Percentiles rank a stretch among this genome's conserved stretches.
Evolutionary conservation across 2,329 filamentous ascomycete genomes (phyloP).

Genomic region (Tothia fuscella): DNA sequence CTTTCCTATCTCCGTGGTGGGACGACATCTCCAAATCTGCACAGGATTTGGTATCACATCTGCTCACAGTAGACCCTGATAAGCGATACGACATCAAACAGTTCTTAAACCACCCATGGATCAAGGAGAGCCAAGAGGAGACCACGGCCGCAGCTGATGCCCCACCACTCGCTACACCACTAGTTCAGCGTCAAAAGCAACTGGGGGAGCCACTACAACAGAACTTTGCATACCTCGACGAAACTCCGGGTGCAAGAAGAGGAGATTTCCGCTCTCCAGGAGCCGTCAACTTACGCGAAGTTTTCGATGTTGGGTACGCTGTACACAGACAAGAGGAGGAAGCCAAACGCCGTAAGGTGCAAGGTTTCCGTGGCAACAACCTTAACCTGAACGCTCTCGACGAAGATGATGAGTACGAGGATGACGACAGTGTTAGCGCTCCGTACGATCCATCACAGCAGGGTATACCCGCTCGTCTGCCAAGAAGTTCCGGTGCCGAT

Average conservation of each 20-base stretch:
- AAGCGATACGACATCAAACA: slow-evolving; percentile 89
- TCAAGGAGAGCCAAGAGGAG: slow-evolving; percentile 56
- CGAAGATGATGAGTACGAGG: slow-evolving; percentile 54
- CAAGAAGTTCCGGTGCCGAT: slow-evolving; percentile 41
- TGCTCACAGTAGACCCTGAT: slow-evolving; percentile 87
- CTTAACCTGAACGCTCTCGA: slow-evolving; percentile 53
- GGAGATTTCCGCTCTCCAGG: slow-evolving; percentile 93
- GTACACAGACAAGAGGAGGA: slow-evolving; percentile 96
- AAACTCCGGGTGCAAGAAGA: slow-evolving; percentile 49
- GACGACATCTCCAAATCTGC: slow-evolving; percentile 94
- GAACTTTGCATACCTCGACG: slow-evolving; percentile 37
- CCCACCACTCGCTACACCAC: slow-evolving; percentile 58
- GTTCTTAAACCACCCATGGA: slow-evolving; percentile 93
- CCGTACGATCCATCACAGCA: slow-evolving; percentile 35
- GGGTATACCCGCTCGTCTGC: slow-evolving; percentile 51
- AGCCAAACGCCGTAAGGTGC: slow-evolving; percentile 77
- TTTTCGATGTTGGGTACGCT: slow-evolving; percentile 96
- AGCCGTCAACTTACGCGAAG: slow-evolving; percentile 87
- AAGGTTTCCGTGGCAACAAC: slow-evolving; percentile 57
- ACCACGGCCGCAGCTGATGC: slow-evolving; percentile 57
- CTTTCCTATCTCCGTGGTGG: slow-evolving; percentile 98
- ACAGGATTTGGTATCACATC: slow-evolving; percentile 85
- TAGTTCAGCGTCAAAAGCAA: slow-evolving; percentile 40
- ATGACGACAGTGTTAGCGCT: slow-evolving; percentile 46
- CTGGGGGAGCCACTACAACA: slow-evolving; percentile 38